phyloP scores from a whole-genome alignment of 2,329 filamentous ascomycete genomes.

The Beauveria sp. region DNA sequence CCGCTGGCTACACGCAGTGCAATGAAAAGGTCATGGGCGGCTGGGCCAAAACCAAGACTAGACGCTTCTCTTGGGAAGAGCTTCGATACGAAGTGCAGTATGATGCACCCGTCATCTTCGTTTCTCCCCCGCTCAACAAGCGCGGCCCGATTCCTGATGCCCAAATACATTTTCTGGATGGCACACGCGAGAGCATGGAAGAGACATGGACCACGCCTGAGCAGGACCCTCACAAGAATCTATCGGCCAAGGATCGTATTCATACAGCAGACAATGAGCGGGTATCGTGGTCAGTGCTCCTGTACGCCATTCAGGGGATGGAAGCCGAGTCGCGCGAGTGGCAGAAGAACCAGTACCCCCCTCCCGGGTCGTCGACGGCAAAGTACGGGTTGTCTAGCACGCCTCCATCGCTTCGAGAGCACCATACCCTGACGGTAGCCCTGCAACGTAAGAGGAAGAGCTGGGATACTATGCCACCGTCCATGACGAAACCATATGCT shows the following conservation, averaged over 20 bases:
- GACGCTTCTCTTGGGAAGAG: conserved; percentile 34
- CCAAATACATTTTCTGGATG: conserved; percentile 31
- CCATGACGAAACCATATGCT: conserved; percentile 41
- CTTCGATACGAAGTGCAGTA: conserved; percentile 43
- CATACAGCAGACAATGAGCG: conserved; percentile 50
- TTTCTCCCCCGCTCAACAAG: conserved; percentile 34
- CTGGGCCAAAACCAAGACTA: conserved; percentile 34
- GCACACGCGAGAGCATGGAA: conserved; percentile 27
- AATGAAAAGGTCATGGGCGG: conserved; percentile 39
- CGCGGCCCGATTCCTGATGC: conserved; percentile 26
- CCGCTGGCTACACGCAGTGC: conserved; percentile 41
- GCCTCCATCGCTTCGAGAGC: conserved; percentile 19
- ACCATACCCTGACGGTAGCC: conserved; percentile 37
- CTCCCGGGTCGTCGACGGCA: conserved; percentile 14
- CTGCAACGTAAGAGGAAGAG: conserved; percentile 39
- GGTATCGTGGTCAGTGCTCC: conserved; percentile 45
- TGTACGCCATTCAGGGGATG: conserved; percentile 43
- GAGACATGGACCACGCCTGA: conserved; percentile 26
- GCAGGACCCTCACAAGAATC: conserved; percentile 22
- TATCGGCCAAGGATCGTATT: conserved; percentile 27
- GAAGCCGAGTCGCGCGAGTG: conserved; percentile 40
- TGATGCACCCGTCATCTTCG: conserved; percentile 42
- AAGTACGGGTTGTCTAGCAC: conserved; percentile 16
- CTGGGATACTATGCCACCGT: conserved; percentile 45
- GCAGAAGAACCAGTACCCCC: conserved; percentile 30